Evolutionary conservation across 163 green algal genomes (phyloP), one percentile per base, ranked within the genome.

Genomic region (Scenedesmus sp.): DNA sequence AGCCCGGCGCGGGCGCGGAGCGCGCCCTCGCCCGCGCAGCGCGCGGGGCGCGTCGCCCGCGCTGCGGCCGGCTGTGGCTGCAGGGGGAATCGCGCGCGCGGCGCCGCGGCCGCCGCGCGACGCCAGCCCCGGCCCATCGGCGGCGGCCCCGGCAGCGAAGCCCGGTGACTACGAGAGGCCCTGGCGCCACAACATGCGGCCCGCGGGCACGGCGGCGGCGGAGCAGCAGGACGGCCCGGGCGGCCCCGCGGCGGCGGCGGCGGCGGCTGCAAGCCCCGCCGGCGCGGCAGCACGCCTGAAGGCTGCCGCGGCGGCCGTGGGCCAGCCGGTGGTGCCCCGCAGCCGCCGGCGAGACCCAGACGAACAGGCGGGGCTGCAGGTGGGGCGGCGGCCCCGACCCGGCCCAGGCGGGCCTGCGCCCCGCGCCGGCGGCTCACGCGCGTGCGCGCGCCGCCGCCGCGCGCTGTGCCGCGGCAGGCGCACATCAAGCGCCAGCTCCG

Each of bases 321-420:
- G 10, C 15, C 42, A 53, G 22, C 71, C 58, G n/a, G 39, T 63
- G 53, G 26, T 50, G n/a, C 44, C 69, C 3, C 71, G 54, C 18
- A 80, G 71, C 71, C 67, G 58, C 36, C 71, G 63, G 45, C 58
- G 71, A 4, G 54, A 44, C 22, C 18, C 39, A 17, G 45, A 72
- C 9, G 58, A 80, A 26, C 71, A 80, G 34, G 71, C 71, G 14
- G 22, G 29, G 58, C 47, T 80, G 45, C 62, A 80, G 71, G 71
- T 80, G 17, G 13, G 56, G n/a, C 39, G 39, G 6, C 6, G 7
- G 39, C 39, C 6, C 6, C 10, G 39, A 6, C 6, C 6, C 6
- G 6, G 39, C 39, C 7, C 39, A 47, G 6, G 39, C 39, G 7
- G 6, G 39, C 39, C 6, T 47, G 39, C 39, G 7, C 22, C 4